A percentile compares a stretch with the other conserved stretches of the same genome.
phyloP scores from a whole-genome alignment of 169 alveolate genomes.

The Besnoitia besnoiti region DNA sequence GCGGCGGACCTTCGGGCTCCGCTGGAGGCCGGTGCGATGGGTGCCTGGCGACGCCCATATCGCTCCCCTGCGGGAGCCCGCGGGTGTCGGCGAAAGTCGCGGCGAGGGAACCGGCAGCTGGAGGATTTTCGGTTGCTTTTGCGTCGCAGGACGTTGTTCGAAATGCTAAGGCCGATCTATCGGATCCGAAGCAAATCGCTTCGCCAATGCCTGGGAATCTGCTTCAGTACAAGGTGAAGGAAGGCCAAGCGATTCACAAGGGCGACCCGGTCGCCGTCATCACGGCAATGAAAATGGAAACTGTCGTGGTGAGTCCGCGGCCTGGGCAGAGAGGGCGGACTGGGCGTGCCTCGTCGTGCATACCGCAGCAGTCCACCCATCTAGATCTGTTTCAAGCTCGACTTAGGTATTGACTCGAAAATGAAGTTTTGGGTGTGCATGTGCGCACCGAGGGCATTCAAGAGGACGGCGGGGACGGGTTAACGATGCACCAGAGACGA shows the following conservation, averaged over 20 bases:
- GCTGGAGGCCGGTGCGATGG: no score
- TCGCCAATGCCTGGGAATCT: conserved; percentile 67
- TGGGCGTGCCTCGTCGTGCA: neutral
- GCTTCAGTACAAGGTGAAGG: conserved; percentile 9
- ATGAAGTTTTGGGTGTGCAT: neutral
- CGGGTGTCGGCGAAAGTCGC: no score
- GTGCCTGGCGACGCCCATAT: no score
- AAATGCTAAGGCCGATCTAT: conserved; percentile 1
- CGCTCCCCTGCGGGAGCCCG: no score
- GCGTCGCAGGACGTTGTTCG: neutral
- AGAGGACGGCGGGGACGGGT: neutral
- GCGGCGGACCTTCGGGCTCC: no score
- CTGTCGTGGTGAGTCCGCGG: conserved; percentile 42
- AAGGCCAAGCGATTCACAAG: conserved; percentile 1
- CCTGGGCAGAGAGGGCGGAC: neutral
- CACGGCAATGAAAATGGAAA: conserved; percentile 66
- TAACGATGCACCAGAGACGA: no score
- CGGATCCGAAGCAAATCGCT: conserved; percentile 42
- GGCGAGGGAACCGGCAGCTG: no score
- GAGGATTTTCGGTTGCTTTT: neutral
- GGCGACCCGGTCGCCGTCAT: conserved; percentile 44
- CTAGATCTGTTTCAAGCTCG: no score
- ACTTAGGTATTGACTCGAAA: neutral
- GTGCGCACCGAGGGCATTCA: neutral
- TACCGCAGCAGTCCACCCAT: neutral